These are phyloP conservation scores for Penicillium sp. DNA, from an alignment of 2,329 filamentous ascomycete genomes.

Conservation along the genomic window DNA sequence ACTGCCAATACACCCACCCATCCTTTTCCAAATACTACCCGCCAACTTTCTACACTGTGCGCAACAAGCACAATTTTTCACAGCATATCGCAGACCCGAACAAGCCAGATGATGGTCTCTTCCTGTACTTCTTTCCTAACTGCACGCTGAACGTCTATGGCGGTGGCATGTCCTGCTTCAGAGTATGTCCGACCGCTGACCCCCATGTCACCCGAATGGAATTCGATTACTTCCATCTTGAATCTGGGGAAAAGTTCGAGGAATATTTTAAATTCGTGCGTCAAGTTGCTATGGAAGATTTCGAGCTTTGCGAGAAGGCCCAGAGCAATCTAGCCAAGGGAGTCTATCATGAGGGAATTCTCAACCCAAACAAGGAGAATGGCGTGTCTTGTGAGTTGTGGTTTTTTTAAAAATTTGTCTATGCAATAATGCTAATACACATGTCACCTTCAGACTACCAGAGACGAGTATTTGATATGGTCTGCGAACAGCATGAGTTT, in stretches of 20 bases:
- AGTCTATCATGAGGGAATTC: slow-evolving; percentile 55
- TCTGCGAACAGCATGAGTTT: slow-evolving; percentile 44
- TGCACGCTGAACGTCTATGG: slow-evolving; percentile 59
- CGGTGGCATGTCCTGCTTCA: slow-evolving; percentile 58
- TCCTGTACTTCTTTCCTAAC: slow-evolving; percentile 59
- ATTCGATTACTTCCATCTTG: slow-evolving; percentile 59
- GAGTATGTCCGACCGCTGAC: slow-evolving; percentile 53
- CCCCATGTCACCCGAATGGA: slow-evolving; percentile 56
- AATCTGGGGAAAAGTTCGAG: slow-evolving; percentile 54
- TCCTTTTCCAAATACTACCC: slow-evolving; percentile 57
- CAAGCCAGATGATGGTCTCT: slow-evolving; percentile 55
- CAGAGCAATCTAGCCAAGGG: slow-evolving; percentile 56
- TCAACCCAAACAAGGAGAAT: slow-evolving; percentile 58
- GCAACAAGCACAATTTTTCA: slow-evolving; percentile 56
- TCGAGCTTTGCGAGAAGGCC: slow-evolving; percentile 57
- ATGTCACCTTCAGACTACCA: slow-evolving; percentile 44
- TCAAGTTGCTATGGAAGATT: slow-evolving; percentile 58
- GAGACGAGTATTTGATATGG: slow-evolving; percentile 48
- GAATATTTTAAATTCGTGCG: slow-evolving; percentile 58
- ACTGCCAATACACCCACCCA: slow-evolving; percentile 60
- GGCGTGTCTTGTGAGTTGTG: slow-evolving; percentile 52
- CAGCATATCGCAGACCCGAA: slow-evolving; percentile 57
- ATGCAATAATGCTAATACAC: slow-evolving; percentile 16
- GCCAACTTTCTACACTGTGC: slow-evolving; percentile 56
- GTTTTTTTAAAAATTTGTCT: slow-evolving; percentile 1